Evolutionary conservation across 2,329 filamentous ascomycete genomes (phyloP), one percentile per base, ranked within the genome.

Genomic region (Penicillium sp.): DNA sequence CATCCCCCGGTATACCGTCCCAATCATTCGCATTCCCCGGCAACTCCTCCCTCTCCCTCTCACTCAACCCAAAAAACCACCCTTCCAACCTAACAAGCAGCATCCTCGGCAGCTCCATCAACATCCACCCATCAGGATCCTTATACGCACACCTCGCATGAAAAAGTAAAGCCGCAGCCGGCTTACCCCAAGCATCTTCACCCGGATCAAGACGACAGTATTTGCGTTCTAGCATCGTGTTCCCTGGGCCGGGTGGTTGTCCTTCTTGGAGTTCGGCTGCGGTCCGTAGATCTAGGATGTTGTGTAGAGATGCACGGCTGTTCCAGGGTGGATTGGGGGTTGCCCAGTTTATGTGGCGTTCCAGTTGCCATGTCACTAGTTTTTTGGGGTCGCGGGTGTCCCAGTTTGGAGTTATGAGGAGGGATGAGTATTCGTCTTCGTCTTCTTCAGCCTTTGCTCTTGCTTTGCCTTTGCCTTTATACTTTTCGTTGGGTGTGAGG

Each of bases 311-410:
- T 2, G 10, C n/a, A 8, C 6, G 33, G 16, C 29, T 43, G 2
- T 27, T 26, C 53, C 53, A 54, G n/a, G 44, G 44, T 10, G 29
- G 23, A 6, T 35, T 42, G 6, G 3, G 3, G 16, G 8, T 31
- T 21, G 46, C 46, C 53, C 53, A 55, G 21, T 55, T 47, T 16
- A 45, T 43, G 19, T 55, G 53, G 16, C 53, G 21, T 21, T 55
- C 53, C 0, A 55, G 13, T 42, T 55, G 53, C 53, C 53, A 55
- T 9, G 26, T 21, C 5, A 55, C 46, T 13, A 44, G 37, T 50
- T 37, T 50, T 26, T 29, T 23, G 43, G 29, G 26, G 16, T 39
- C 29, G n/a, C 33, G 27, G 10, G 29, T 29, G 19, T 53, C 42
- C 51, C 43, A 47, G 10, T 43, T 52, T 27, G 19, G 19, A 4